Evolutionary conservation across 2,329 filamentous ascomycete genomes (phyloP).

Genomic region (Zymoseptoria passerinii): DNA sequence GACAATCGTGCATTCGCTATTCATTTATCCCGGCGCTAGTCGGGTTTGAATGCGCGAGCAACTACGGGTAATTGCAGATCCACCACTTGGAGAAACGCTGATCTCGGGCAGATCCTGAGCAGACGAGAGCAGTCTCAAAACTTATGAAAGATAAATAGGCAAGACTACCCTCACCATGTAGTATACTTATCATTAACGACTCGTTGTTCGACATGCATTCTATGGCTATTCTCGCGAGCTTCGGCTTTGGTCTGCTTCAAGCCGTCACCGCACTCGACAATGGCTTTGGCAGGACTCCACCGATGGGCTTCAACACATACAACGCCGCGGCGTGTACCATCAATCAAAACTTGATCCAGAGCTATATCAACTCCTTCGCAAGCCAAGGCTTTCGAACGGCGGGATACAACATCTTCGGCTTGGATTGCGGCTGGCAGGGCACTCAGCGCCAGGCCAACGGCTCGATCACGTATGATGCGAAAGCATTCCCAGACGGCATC

Average conservation of each 20-base stretch:
- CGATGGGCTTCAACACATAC: slow-evolving; percentile 22
- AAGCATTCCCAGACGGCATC: slow-evolving; percentile 44
- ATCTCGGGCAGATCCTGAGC: background rate
- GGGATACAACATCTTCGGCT: slow-evolving; percentile 50
- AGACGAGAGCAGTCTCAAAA: background rate
- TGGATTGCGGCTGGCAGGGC: slow-evolving; percentile 52
- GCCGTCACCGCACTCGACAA: slow-evolving; percentile 15
- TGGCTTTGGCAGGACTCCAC: slow-evolving; percentile 22
- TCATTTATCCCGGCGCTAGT: background rate
- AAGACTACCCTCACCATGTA: background rate
- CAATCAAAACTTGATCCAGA: slow-evolving; percentile 16
- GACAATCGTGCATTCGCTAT: background rate
- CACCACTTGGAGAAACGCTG: background rate
- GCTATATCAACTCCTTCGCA: slow-evolving; percentile 16
- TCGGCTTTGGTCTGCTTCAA: background rate
- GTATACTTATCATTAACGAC: background rate
- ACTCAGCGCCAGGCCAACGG: slow-evolving; percentile 34
- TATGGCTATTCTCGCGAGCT: background rate
- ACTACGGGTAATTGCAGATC: background rate
- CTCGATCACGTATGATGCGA: slow-evolving; percentile 43
- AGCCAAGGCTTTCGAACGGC: slow-evolving; percentile 8
- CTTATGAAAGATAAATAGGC: background rate
- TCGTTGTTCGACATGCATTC: background rate
- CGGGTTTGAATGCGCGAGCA: background rate
- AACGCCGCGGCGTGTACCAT: slow-evolving; percentile 19